Conservation (phyloP, 495 filamentous ascomycete species). For the Pseudoneurospora amorphoporcata region DNA sequence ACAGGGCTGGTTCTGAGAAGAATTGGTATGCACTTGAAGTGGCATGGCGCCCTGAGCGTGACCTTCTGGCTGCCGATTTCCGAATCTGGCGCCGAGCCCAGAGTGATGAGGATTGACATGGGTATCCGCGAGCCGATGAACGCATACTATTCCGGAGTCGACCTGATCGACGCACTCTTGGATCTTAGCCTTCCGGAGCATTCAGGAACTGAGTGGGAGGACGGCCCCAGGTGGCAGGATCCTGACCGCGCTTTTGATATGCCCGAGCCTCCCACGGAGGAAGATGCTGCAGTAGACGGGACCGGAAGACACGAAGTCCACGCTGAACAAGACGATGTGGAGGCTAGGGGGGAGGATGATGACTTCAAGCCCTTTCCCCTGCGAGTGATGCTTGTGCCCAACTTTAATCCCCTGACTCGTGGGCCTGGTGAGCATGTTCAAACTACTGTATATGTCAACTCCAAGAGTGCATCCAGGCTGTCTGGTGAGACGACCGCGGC, state of each 20-base stretch:
- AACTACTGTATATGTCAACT: not conserved
- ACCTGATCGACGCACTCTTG: not conserved
- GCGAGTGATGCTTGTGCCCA: not conserved
- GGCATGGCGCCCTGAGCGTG: not conserved
- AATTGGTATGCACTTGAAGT: not conserved
- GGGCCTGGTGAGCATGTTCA: not conserved
- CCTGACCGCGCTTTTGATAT: not conserved
- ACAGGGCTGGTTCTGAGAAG: not conserved
- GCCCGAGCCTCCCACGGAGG: not conserved
- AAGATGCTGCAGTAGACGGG: not conserved
- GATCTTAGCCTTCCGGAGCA: not conserved
- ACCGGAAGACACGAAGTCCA: not conserved
- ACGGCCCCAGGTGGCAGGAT: not conserved
- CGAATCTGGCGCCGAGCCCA: not conserved
- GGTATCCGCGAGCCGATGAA: not conserved
- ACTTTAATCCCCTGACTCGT: not conserved
- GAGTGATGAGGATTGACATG: not conserved
- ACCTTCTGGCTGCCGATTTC: not conserved
- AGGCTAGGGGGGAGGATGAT: not conserved
- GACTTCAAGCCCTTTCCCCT: not conserved
- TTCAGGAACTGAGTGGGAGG: not conserved
- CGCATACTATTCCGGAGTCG: not conserved
- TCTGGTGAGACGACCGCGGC: not conserved
- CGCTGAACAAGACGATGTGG: not conserved
- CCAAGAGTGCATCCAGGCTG: not conserved